Base-by-base conservation (phyloP, 1,284 basidiomycete species). In the Salmacisia buchloeana region DNA sequence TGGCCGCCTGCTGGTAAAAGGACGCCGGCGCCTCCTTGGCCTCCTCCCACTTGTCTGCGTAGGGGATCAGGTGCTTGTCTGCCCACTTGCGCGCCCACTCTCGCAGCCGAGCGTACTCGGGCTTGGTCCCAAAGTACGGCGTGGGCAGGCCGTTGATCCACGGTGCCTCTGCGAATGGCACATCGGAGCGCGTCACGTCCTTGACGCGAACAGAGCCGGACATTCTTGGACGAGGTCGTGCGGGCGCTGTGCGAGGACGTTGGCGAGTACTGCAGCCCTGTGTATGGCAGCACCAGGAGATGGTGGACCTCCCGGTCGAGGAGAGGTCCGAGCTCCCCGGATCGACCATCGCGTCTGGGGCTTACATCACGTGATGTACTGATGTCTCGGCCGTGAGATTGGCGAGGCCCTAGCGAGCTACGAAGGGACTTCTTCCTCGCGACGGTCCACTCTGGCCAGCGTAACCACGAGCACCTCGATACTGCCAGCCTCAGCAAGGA, bases 91-190 rank as follows among this genome's bases (percentile, higher is more conserved):
- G 66, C 15, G 52, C 61, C 67, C 67, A 72, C 39, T 72, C 71
- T 52, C 69, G 69, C 2, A 72, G 67, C 35, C 64, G 58, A 5
- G 63, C 34, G 61, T 72, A 65, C 3, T 67, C 67, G 4, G 67
- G 64, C 45, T 61, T 61, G 2, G 67, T 64, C 34, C 63, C 66
- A 52, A 70, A 72, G 61, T 70, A 61, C 4, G 71, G 68, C 0
- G 69, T 66, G 15, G 71, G 71, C n/a, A 72, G 63, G 10, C 71
- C 71, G 21, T 65, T 63, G 39, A 70, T 69, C 71, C 71, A 72
- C 12, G 69, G 61, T 1, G 69, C 71, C 49, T 72, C 71, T 39
- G 65, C 61, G 63, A 69, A 72, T 52, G 69, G 69, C 0, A 70
- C 27, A n/a, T 27, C 29, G 29, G 49, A 33, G 49, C 49, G 49